Percentiles rank a stretch among this genome's conserved stretches.
Conservation (phyloP, 345 rosid species). For the Sisymbrium irio region DNA sequence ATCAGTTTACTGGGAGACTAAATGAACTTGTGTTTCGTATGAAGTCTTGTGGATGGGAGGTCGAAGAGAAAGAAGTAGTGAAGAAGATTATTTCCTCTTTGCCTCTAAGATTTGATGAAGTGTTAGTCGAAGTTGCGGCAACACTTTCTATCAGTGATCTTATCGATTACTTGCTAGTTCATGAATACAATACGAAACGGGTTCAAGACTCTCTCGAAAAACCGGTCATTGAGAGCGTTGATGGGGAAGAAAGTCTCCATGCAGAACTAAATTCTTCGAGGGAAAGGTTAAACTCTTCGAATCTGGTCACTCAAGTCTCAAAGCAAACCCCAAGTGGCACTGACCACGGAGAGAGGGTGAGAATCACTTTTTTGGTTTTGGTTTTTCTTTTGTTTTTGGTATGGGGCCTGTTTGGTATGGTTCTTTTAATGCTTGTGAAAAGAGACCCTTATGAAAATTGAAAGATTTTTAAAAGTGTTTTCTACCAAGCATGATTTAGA, state of each 20-base stretch:
- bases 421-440: no score
- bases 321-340: no score
- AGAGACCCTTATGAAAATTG: no score
- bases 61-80: background rate
- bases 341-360: no score
- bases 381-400: no score
- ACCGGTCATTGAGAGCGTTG: background rate
- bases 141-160: background rate
- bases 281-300: no score
- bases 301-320: no score
- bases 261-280: no score
- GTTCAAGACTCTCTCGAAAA: background rate
- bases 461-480: no score
- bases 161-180: conserved; percentile 15
- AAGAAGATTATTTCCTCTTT: conserved; percentile 21
- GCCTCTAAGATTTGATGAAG: background rate
- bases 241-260: background rate
- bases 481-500: no score
- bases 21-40: conserved; percentile 22
- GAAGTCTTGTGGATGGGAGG: conserved; percentile 26
- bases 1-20: background rate
- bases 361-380: no score
- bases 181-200: conserved; percentile 21
- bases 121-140: background rate
- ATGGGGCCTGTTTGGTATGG: no score